These are phyloP conservation scores for Nemophila menziesii DNA, from an alignment of 257 asterid genomes.

Conservation along the genomic window DNA sequence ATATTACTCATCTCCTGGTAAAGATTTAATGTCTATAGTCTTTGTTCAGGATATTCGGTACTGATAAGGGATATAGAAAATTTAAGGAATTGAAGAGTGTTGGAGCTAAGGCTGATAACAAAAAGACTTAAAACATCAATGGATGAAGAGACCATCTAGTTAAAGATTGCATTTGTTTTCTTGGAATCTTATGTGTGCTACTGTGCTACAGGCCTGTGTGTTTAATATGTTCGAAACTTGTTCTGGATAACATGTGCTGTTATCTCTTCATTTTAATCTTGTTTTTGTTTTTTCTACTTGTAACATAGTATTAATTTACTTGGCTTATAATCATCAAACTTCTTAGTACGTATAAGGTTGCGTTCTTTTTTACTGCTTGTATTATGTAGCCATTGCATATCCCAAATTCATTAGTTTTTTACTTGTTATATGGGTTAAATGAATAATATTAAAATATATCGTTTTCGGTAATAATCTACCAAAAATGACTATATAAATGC, in stretches of 20 bases:
- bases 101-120: constrained; percentile 28
- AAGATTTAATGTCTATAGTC: neutral
- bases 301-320: too few species aligned
- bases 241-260: constrained; percentile 13
- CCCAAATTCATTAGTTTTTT: too few species aligned
- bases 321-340: too few species aligned
- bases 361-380: too few species aligned
- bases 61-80: constrained; percentile 82
- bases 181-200: constrained; percentile 15
- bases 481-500: too few species aligned
- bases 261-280: neutral
- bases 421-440: too few species aligned
- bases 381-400: too few species aligned
- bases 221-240: constrained; percentile 22
- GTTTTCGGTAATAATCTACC: too few species aligned
- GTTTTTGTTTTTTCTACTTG: neutral
- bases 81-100: constrained; percentile 56
- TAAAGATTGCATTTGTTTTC: constrained; percentile 11
- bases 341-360: too few species aligned
- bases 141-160: constrained; percentile 6
- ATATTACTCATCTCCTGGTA: neutral
- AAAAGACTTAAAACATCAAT: constrained; percentile 27
- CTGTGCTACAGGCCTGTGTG: too few species aligned
- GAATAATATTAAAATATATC: too few species aligned
- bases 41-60: constrained; percentile 23